Base-by-base conservation (phyloP, 1,139 yeast genomes). In the Hyphopichia wangnamkhiaoensis region DNA sequence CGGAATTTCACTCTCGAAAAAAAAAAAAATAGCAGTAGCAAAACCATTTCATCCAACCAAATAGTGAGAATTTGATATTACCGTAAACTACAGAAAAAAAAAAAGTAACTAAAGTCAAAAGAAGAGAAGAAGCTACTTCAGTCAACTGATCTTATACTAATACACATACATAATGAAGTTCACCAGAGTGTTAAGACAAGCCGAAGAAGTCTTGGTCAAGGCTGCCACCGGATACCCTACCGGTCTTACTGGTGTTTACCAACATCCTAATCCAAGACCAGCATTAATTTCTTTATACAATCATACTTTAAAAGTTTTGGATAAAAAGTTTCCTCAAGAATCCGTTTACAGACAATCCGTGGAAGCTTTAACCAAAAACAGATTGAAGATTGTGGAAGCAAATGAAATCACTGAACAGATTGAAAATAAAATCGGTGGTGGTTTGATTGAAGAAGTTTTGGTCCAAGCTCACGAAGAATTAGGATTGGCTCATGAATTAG, bases 201-300 rank as follows among this genome's bases (percentile, higher is more conserved):
- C 77, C 4, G 72, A 76, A 47, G 81, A 80, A 49, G 81, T 85
- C 30, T 72, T 85, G 47, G 76, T 85, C 45, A 80, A 74, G 56
- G 71, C 89, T n/a, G 79, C 80, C 5, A 66, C 73, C 34, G 93
- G 93, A 9, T 72, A 76, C 49, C 86, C 93, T 29, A 87, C 95
- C 28, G 96, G 96, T 51, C 57, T 88, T 45, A 77, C 95, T 6
- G 95, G 95, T 1, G 61, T 88, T 45, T 74, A 70, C 58, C 85
- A 83, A 57, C 95, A 87, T 59, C 95, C 95, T 41, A 77, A 84
- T 59, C 95, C 96, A 42, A 79, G 89, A 61, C 93, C 94, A 2
- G 87, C 91, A 3, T 73, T 88, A 53, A 68, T 81, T 42, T 76
- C 85, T 38, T 71, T 87, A 35, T 88, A 88, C 67, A 77, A 77